Conservation (phyloP, 345 rosid species). For the Passiflora organensis region DNA sequence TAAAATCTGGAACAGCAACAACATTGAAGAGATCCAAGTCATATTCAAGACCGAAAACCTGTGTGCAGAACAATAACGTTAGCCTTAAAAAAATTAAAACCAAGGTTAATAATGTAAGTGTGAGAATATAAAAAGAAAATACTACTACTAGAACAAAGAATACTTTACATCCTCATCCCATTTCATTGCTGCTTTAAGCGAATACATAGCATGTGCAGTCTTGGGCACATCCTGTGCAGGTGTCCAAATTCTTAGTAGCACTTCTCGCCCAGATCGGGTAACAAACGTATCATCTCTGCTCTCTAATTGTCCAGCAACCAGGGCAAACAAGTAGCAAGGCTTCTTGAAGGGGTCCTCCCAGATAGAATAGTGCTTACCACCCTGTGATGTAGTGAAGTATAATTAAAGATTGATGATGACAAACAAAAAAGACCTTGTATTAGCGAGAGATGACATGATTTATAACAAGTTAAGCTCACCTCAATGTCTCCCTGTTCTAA, state of each 20-base stretch:
- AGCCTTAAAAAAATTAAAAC: slow-evolving; percentile 2
- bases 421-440: too few species aligned
- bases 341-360: slow-evolving; percentile 99
- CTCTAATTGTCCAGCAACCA: slow-evolving; percentile 85
- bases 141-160: slow-evolving; percentile 6
- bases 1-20: slow-evolving; percentile 96
- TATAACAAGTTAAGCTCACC: slow-evolving; percentile 35
- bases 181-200: slow-evolving; percentile 95
- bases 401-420: neutral
- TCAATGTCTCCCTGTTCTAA: slow-evolving; percentile 69
- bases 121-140: neutral
- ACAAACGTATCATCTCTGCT: slow-evolving; percentile 84
- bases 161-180: slow-evolving; percentile 97
- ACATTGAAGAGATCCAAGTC: slow-evolving; percentile 98
- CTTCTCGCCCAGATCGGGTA: slow-evolving; percentile 79
- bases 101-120: slow-evolving; percentile 10
- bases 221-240: slow-evolving; percentile 86
- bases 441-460: neutral
- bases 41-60: slow-evolving; percentile 98
- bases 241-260: slow-evolving; percentile 85
- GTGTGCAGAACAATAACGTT: slow-evolving; percentile 8
- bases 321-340: slow-evolving; percentile 92
- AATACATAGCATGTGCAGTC: slow-evolving; percentile 98
- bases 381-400: slow-evolving; percentile 39
- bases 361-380: slow-evolving; percentile 75